Percentiles rank a stretch among this genome's conserved stretches.
Evolutionary conservation across 352 stramenopile species (phyloP).

Genomic region (Phytophthora quininea): DNA sequence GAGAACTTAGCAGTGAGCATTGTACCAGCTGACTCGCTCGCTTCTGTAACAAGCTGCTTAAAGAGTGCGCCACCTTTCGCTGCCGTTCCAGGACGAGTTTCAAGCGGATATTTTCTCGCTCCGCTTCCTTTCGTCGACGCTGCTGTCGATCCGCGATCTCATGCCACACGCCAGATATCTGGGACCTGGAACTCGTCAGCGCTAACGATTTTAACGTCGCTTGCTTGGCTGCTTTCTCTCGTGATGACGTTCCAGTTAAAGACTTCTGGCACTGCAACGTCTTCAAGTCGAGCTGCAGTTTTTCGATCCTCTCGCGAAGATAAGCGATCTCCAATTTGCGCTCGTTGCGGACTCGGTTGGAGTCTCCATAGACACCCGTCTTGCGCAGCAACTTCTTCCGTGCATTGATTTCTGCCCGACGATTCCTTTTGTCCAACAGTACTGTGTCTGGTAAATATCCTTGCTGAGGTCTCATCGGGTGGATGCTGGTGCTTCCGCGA

Average conservation of each 20-base stretch:
- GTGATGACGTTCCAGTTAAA: conserved; percentile 5
- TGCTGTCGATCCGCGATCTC: conserved; percentile 29
- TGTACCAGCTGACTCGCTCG: conserved; percentile 28
- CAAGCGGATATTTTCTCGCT: conserved; percentile 41
- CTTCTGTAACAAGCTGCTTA: conserved; percentile 43
- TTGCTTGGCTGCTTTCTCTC: neutral
- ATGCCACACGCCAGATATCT: conserved; percentile 27
- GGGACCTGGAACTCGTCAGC: neutral
- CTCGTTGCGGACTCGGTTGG: conserved; percentile 39
- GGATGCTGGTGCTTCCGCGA: neutral
- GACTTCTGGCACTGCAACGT: conserved; percentile 21
- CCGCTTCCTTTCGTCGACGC: conserved; percentile 22
- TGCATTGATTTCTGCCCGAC: neutral
- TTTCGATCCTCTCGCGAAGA: conserved; percentile 36
- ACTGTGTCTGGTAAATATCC: neutral
- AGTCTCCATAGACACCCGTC: conserved; percentile 29
- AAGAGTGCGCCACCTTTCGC: conserved; percentile 37
- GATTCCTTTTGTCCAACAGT: neutral
- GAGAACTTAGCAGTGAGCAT: neutral
- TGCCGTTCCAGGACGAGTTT: conserved; percentile 48
- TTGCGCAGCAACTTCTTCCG: conserved; percentile 32
- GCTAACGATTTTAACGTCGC: conserved; percentile 2
- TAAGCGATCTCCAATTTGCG: conserved; percentile 49
- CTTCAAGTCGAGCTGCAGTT: conserved; percentile 39
- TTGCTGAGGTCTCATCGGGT: neutral